Evolutionary conservation across 2,329 filamentous ascomycete species (phyloP), one percentile per base, ranked within the genome.

Genomic region (Trichophyton simii): DNA sequence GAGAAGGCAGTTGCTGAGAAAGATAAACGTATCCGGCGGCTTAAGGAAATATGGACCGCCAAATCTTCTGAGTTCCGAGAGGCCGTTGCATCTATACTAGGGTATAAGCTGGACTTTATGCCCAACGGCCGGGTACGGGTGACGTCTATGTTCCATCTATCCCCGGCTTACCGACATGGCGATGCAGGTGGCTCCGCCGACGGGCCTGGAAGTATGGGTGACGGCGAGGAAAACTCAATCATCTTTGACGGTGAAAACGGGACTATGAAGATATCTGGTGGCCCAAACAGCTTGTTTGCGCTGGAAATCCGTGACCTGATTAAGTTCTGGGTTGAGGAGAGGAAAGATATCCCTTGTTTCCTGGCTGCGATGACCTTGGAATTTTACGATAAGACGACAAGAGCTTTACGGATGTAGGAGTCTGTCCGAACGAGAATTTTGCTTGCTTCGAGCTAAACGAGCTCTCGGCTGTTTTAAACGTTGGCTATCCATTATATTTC

Each of bases 241-340:
- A 84, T 96, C 0, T 96, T 96, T 72, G 91, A 96, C 73, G 91
- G 91, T 59, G 91, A 96, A 76, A 86, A 88, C 62, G 94, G 92
- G 6, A 96, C 91, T 0, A 99, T 99, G 94, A 99, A 99, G 80
- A 88, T 99, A 62, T 89, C 87, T 38, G 94, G 94, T 1, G 94
- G 94, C 0, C 89, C 91, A 1, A 83, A 88, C 70, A 95, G 89
- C 70, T 81, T 84, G 11, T 99, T 99, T 74, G 94, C 91, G 1
- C 77, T 83, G 61, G 87, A 91, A 73, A 96, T 99, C 65, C 83
- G 83, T 66, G 87, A 89, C 69, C 83, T 91, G 72, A 92, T 96
- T 69, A 87, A 90, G 66, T 97, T 96, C 73, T 99, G 94, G 92
- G 92, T 97, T 0, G 84, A 95, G 69, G 91, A 94, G 68, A 85